Conservation (phyloP, 1,139 yeast genomes). For the Scheffersomyces stambukii region DNA sequence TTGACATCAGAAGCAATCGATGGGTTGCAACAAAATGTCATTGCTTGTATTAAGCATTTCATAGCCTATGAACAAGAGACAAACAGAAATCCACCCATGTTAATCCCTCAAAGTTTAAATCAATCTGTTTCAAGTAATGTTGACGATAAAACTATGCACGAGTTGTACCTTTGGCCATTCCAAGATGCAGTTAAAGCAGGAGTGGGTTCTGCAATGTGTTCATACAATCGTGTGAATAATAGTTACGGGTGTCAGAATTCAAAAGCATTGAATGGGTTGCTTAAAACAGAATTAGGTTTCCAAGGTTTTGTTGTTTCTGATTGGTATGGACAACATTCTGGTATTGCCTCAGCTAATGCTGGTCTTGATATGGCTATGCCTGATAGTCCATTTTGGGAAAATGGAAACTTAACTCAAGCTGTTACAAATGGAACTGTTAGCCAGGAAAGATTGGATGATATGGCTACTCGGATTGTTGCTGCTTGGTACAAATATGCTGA, state of each 20-base stretch:
- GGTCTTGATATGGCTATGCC: conserved; percentile 72
- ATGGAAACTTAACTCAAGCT: conserved; percentile 53
- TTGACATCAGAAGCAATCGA: conserved; percentile 50
- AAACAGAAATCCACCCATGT: too few species aligned
- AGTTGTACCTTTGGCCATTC: conserved; percentile 63
- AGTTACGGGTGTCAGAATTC: conserved; percentile 62
- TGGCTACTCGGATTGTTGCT: conserved; percentile 58
- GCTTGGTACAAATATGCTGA: too few species aligned
- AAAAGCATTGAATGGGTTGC: conserved; percentile 47
- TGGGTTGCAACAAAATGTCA: conserved; percentile 57
- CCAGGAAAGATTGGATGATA: conserved; percentile 54
- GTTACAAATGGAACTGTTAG: conserved; percentile 55
- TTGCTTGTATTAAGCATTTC: conserved; percentile 53
- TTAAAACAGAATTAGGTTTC: conserved; percentile 62
- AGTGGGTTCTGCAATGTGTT: conserved; percentile 59
- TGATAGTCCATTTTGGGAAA: conserved; percentile 52
- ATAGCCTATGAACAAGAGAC: conserved; percentile 65
- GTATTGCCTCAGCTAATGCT: conserved; percentile 53
- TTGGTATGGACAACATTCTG: conserved; percentile 63
- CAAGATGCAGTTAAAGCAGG: conserved; percentile 61
- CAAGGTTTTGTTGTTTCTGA: conserved; percentile 66
- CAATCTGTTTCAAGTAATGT: conserved; percentile 46
- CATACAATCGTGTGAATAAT: conserved; percentile 57
- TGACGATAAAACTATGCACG: conserved; percentile 63
- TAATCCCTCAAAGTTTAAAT: conserved; percentile 39